Percentiles rank a stretch among this genome's conserved stretches.
phyloP scores from a whole-genome alignment of 176 grass and related monocot species.

The Tuctoria greenei region DNA sequence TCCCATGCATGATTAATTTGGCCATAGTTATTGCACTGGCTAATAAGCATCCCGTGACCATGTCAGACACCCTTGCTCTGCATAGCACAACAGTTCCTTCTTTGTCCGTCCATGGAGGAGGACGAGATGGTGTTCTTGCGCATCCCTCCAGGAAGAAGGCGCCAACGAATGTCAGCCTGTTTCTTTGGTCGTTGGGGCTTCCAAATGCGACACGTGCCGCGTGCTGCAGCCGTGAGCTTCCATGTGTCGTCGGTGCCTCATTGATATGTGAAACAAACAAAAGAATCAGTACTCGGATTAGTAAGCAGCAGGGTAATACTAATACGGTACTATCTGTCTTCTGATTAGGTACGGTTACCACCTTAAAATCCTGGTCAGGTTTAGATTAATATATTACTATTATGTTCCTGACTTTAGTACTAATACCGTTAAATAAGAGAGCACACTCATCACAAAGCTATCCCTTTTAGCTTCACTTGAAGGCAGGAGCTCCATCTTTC shows the following conservation, averaged over 20 bases:
- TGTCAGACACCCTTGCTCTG: not conserved
- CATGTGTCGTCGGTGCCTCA: not conserved
- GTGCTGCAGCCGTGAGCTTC: not conserved
- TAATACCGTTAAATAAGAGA: not conserved
- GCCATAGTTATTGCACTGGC: not conserved
- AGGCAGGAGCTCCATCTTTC: conserved; percentile 9
- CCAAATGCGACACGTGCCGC: not conserved
- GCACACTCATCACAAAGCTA: not conserved
- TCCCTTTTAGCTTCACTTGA: not conserved
- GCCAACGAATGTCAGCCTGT: not conserved
- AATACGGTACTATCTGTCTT: not conserved
- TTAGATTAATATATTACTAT: not conserved
- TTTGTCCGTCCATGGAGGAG: not conserved
- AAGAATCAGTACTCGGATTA: not conserved
- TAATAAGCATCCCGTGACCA: conserved; percentile 19
- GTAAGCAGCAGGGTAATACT: not conserved
- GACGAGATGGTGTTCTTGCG: not conserved
- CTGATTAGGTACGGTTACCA: not conserved
- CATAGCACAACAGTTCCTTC: not conserved
- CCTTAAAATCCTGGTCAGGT: not conserved
- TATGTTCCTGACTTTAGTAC: not conserved
- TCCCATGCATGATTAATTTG: not conserved
- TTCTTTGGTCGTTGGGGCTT: not conserved
- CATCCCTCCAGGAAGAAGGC: not conserved
- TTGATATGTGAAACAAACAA: not conserved